Percentiles rank a stretch among this genome's conserved stretches.
phyloP scores from a whole-genome alignment of 2,329 filamentous ascomycete genomes.

The Monilinia fructigena region DNA sequence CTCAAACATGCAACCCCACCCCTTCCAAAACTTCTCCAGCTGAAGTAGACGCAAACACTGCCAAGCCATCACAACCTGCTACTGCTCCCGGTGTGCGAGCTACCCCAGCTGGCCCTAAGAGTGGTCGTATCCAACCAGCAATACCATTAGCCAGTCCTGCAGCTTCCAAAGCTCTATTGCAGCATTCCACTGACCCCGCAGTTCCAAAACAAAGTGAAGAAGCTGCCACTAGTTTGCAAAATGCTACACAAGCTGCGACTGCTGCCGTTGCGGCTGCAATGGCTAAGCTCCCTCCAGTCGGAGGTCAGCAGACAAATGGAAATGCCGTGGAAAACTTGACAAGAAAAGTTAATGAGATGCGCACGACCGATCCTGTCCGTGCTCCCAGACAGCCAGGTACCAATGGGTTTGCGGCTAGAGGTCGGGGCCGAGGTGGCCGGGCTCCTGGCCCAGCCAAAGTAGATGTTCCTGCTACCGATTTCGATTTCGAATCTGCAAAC shows the following conservation, averaged over 20 bases:
- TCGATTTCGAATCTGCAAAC: slow-evolving; percentile 84
- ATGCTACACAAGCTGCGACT: slow-evolving; percentile 71
- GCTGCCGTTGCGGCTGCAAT: slow-evolving; percentile 79
- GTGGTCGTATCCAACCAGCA: slow-evolving; percentile 60
- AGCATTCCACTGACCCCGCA: slow-evolving; percentile 35
- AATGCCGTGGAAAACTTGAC: slow-evolving; percentile 67
- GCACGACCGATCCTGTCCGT: slow-evolving; percentile 57
- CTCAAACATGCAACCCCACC: slow-evolving; percentile 52
- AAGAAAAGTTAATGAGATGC: slow-evolving; percentile 75
- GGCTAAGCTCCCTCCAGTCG: slow-evolving; percentile 59
- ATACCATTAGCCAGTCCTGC: slow-evolving; percentile 56
- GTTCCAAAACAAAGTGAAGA: slow-evolving; percentile 30
- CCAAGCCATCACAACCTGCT: slow-evolving; percentile 28
- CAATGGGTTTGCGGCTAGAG: slow-evolving; percentile 43
- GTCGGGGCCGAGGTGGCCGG: slow-evolving; percentile 47
- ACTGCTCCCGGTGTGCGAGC: slow-evolving; percentile 24
- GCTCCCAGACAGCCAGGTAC: slow-evolving; percentile 48
- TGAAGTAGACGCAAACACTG: slow-evolving; percentile 48
- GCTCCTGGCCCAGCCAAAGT: slow-evolving; percentile 59
- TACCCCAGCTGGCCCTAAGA: slow-evolving; percentile 45
- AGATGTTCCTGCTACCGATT: slow-evolving; percentile 86
- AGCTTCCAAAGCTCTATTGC: slow-evolving; percentile 42
- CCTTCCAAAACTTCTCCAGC: slow-evolving; percentile 65
- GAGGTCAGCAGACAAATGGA: slow-evolving; percentile 36
- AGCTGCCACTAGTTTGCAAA: slow-evolving; percentile 51